Conservation (phyloP, 2,329 filamentous ascomycete genomes). For the Xylaria sp. region DNA sequence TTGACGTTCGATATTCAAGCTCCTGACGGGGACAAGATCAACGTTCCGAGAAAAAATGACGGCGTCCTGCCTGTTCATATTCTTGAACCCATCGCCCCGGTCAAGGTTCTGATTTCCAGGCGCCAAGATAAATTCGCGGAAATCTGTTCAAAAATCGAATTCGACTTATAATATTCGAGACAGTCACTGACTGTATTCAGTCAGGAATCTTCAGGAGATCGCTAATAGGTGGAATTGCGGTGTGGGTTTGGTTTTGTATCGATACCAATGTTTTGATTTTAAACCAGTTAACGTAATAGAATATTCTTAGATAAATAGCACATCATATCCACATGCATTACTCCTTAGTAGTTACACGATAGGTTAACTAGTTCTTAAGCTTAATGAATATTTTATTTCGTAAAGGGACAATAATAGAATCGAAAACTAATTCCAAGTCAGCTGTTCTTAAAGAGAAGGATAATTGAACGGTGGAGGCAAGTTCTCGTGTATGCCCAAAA, state of each 20-base stretch:
- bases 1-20: slow-evolving; percentile 47
- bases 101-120: slow-evolving; percentile 42
- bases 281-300: no score
- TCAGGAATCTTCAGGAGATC: neutral
- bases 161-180: slow-evolving; percentile 20
- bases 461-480: neutral
- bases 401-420: neutral
- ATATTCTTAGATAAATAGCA: no score
- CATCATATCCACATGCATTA: no score
- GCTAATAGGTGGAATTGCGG: neutral
- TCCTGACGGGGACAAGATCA: slow-evolving; percentile 36
- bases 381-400: no score
- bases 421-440: neutral
- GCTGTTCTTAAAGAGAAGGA: neutral
- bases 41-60: slow-evolving; percentile 47
- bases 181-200: neutral
- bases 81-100: slow-evolving; percentile 43
- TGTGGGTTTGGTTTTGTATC: neutral
- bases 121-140: slow-evolving; percentile 21
- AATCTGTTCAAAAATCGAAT: slow-evolving; percentile 19
- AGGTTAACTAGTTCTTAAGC: no score
- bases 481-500: neutral
- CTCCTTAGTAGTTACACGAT: no score
- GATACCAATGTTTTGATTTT: neutral
- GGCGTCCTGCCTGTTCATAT: slow-evolving; percentile 48